Base-by-base conservation (phyloP, 257 asterid genomes). In the Solanum raphanifolium region DNA sequence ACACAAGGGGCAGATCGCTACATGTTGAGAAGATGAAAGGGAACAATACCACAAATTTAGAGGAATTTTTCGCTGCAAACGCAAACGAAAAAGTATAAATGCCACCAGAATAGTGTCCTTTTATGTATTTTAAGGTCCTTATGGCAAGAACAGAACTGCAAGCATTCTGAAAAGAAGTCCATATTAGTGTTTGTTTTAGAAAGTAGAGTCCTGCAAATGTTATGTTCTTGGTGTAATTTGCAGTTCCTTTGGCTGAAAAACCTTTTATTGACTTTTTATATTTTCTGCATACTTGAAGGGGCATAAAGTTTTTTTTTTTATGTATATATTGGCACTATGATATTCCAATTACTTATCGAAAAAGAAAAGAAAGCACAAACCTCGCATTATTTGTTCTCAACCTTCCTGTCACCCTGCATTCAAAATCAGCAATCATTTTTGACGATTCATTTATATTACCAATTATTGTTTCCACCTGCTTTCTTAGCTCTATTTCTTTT, bases 341-440 rank as follows among this genome's bases (percentile, higher is more conserved):
- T 79, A 79, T 27, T 79, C 9, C 66, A 81, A 46, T 81, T 16
- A 29, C 27, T 81, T 81, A 81, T 46, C 10, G 1, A 46, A 81
- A 27, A 46, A 52, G 85, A 43, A 43, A 46, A 10, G 39, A 35
- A 15, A 41, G 83, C 43, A 83, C 69, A 74, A 93, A 96, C 99
- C 99, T 97, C 86, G 81, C 88, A 66, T 18, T 89, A 82, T 89
- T 89, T 82, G 85, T 90, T 84, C 66, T 81, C 34, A 94, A 87
- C 52, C 89, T 89, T 87, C 87, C 92, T 16, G 90, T 89, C 36
- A 94, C 90, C 88, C 90, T 91, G 90, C 88, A 43, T 87, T 93
- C 98, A 94, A 94, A 94, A 87, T 92, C 96, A 88, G 87, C 90
- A 86, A 92, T 72, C 91, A 89, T 73, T 35, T 89, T 90, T 36